phyloP scores from a whole-genome alignment of 805 yeast genomes.

The Candida peoriensis region DNA sequence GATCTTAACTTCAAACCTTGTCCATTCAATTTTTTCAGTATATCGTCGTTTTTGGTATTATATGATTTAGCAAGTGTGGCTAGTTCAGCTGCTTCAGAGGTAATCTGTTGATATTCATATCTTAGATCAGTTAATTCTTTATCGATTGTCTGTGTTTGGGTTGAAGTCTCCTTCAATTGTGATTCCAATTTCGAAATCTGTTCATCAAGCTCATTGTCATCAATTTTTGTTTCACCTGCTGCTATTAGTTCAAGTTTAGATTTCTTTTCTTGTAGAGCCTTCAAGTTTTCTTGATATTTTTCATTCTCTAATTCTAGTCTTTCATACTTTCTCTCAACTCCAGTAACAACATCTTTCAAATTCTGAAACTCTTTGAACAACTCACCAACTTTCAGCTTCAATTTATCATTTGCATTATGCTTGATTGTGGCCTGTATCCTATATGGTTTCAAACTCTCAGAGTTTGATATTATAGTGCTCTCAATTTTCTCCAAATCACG shows the following conservation, averaged over 20 bases:
- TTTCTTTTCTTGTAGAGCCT: constrained; percentile 4
- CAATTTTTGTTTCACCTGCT: constrained; percentile 22
- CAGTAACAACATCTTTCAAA: constrained; percentile 14
- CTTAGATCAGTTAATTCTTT: constrained; percentile 24
- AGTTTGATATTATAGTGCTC: constrained; percentile 14
- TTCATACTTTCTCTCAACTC: constrained; percentile 15
- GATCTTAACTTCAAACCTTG: constrained; percentile 27
- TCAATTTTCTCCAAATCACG: constrained; percentile 27
- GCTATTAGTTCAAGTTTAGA: constrained; percentile 1
- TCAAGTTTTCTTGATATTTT: constrained; percentile 11
- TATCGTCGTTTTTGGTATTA: constrained; percentile 20
- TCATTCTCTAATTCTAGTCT: constrained; percentile 18
- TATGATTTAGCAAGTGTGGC: constrained; percentile 25
- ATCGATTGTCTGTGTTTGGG: constrained; percentile 21
- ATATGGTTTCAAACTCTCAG: constrained; percentile 20
- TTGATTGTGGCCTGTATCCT: constrained; percentile 34
- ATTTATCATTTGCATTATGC: constrained; percentile 35
- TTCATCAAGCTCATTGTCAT: constrained; percentile 27
- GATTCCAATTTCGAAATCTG: constrained; percentile 35
- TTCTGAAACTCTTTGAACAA: constrained; percentile 28
- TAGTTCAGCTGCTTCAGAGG: constrained; percentile 43
- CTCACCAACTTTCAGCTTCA: constrained; percentile 36
- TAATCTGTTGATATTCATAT: constrained; percentile 37
- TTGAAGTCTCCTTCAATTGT: constrained; percentile 34
- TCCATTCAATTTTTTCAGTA: constrained; percentile 30